Evolutionary conservation across 306 rosid species (phyloP).

Genomic region (Lathyrus tuberosus): DNA sequence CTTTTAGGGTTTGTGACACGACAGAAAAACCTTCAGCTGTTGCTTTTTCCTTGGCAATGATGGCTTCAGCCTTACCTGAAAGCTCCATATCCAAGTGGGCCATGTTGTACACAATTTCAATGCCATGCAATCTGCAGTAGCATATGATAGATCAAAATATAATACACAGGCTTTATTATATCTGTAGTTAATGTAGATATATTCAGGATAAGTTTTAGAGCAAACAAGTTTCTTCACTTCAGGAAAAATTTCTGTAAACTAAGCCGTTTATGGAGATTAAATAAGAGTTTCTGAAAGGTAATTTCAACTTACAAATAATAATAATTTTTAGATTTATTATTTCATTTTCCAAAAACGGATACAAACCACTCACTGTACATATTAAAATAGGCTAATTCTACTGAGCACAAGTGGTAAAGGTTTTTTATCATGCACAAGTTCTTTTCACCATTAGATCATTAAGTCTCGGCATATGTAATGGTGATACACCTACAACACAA

Average conservation of each 20-base stretch:
- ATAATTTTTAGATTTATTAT: neutral
- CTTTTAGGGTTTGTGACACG: too few relatives aligned
- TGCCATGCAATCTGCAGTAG: constrained; percentile 86
- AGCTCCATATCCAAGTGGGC: constrained; percentile 96
- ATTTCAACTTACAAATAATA: neutral
- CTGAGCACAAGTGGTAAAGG: too few relatives aligned
- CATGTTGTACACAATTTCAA: constrained; percentile 89
- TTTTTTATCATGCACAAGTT: too few relatives aligned
- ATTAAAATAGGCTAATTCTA: too few relatives aligned
- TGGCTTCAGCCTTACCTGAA: too few relatives aligned
- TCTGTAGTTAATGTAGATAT: neutral
- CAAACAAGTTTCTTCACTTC: neutral
- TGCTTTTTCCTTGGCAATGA: too few relatives aligned
- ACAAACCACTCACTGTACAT: too few relatives aligned
- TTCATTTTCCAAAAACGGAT: neutral
- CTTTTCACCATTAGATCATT: too few relatives aligned
- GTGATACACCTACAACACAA: too few relatives aligned
- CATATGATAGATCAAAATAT: constrained; percentile 14
- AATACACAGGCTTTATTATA: neutral
- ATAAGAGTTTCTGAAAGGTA: neutral
- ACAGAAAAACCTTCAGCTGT: too few relatives aligned
- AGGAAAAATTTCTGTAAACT: neutral
- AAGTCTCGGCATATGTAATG: too few relatives aligned
- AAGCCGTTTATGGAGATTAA: neutral
- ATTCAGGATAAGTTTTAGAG: neutral